phyloP scores from a whole-genome alignment of 179 eudicot species.

The Camellia oleifera region DNA sequence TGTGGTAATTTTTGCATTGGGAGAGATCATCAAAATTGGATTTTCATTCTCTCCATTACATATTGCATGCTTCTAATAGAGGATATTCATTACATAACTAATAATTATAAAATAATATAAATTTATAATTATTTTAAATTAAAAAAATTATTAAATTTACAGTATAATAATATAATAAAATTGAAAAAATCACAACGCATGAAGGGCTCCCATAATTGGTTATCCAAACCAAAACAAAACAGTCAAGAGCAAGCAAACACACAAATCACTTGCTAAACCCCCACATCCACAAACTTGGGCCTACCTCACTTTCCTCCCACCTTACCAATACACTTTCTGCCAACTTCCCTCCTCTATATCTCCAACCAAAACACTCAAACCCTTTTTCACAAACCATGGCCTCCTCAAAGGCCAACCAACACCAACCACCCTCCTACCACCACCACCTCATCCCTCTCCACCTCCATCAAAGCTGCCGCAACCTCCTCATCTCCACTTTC shows the following conservation, averaged over 20 bases:
- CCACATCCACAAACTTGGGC: neutral
- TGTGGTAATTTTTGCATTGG: no score
- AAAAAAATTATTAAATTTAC: no score
- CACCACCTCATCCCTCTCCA: constrained; percentile 26
- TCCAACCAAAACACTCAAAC: neutral
- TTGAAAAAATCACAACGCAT: no score
- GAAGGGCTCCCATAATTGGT: neutral
- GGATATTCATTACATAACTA: no score
- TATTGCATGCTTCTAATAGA: no score
- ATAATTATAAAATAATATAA: no score
- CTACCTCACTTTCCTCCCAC: constrained; percentile 14
- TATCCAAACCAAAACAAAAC: constrained; percentile 3
- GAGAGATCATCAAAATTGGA: no score
- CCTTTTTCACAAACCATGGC: constrained; percentile 16
- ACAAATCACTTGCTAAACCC: neutral
- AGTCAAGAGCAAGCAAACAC: constrained; percentile 6
- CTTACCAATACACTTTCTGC: neutral
- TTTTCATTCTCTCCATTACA: no score
- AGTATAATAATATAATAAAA: no score
- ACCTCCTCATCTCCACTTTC: constrained; percentile 23
- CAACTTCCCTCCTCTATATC: neutral
- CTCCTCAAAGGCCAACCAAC: constrained; percentile 13
- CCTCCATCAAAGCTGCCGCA: constrained; percentile 20
- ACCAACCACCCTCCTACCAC: constrained; percentile 19
- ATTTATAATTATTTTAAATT: no score